Conservation (phyloP, 352 stramenopile genomes). For the Globisporangium radiosum region DNA sequence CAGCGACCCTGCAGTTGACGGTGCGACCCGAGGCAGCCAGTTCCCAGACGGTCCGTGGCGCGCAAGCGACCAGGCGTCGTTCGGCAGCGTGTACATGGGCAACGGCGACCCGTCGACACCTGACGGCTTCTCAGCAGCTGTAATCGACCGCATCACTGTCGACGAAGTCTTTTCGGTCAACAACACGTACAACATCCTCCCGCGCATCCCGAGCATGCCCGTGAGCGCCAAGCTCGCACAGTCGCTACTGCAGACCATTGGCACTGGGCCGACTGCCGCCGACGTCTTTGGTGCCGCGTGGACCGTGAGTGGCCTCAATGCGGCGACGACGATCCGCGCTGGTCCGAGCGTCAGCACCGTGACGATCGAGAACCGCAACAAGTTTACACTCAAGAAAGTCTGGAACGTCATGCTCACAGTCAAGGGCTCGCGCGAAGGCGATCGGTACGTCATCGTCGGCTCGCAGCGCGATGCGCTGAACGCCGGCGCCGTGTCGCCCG, state of each 20-base stretch:
- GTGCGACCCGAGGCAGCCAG: constrained; percentile 33
- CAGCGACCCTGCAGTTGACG: constrained; percentile 67
- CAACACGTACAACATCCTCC: constrained; percentile 81
- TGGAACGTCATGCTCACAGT: constrained; percentile 78
- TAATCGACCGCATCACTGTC: constrained; percentile 57
- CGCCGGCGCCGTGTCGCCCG: constrained; percentile 49
- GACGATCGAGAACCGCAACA: constrained; percentile 56
- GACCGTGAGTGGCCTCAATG: constrained; percentile 21
- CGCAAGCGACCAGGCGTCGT: constrained; percentile 39
- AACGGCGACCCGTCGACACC: constrained; percentile 77
- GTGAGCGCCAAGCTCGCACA: constrained; percentile 57
- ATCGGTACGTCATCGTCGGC: constrained; percentile 75
- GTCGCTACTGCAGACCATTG: constrained; percentile 28
- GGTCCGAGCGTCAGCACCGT: constrained; percentile 22
- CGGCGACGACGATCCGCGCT: constrained; percentile 22
- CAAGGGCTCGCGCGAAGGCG: constrained; percentile 56
- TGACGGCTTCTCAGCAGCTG: constrained; percentile 51
- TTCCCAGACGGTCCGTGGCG: constrained; percentile 71
- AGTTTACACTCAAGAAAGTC: constrained; percentile 65
- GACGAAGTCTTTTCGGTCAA: constrained; percentile 73
- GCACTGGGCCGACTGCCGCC: constrained; percentile 13
- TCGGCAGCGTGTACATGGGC: constrained; percentile 79
- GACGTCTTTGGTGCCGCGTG: constrained; percentile 35
- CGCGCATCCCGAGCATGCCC: constrained; percentile 64
- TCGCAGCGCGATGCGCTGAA: constrained; percentile 63